Percentiles rank a stretch among this genome's conserved stretches.
phyloP scores from a whole-genome alignment of 1,284 basidiomycete species.

The Moesziomyces sp. region DNA sequence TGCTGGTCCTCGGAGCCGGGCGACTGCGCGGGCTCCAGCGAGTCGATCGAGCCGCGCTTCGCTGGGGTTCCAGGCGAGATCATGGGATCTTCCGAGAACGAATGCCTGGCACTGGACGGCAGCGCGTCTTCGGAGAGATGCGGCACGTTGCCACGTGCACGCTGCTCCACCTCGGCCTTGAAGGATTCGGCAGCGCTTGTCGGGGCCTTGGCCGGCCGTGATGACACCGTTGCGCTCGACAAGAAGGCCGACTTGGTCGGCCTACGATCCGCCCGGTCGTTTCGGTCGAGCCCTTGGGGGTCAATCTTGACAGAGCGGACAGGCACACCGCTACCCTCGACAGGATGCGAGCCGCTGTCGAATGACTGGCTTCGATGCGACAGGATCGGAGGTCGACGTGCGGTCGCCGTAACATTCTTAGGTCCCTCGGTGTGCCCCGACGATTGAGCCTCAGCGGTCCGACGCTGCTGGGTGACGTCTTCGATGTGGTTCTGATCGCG shows the following conservation, averaged over 20 bases:
- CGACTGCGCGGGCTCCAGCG: conserved; percentile 10
- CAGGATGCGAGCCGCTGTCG: conserved; percentile 53
- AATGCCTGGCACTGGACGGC: conserved; percentile 13
- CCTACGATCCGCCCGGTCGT: conserved; percentile 28
- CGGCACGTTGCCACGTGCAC: conserved; percentile 23
- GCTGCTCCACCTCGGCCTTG: conserved; percentile 41
- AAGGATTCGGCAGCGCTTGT: conserved; percentile 35
- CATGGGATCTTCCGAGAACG: not conserved
- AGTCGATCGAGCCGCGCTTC: conserved; percentile 1
- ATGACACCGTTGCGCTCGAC: conserved; percentile 15
- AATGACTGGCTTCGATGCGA: conserved; percentile 26
- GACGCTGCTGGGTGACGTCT: conserved; percentile 34
- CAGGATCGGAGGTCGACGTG: conserved; percentile 5
- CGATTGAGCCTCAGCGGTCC: conserved; percentile 18
- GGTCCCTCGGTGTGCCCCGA: conserved; percentile 9
- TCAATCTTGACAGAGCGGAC: conserved; percentile 68
- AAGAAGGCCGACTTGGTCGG: conserved; percentile 19
- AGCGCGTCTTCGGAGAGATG: conserved; percentile 15
- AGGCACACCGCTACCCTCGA: conserved; percentile 68
- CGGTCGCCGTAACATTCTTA: conserved; percentile 11
- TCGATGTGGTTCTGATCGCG: conserved; percentile 57
- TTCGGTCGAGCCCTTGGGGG: conserved; percentile 48
- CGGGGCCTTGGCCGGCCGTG: conserved; percentile 8
- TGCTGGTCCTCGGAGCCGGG: conserved; percentile 18
- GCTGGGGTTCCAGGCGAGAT: conserved; percentile 9